Base-by-base conservation (phyloP, 306 rosid species). In the Astragalus glycyphyllos region DNA sequence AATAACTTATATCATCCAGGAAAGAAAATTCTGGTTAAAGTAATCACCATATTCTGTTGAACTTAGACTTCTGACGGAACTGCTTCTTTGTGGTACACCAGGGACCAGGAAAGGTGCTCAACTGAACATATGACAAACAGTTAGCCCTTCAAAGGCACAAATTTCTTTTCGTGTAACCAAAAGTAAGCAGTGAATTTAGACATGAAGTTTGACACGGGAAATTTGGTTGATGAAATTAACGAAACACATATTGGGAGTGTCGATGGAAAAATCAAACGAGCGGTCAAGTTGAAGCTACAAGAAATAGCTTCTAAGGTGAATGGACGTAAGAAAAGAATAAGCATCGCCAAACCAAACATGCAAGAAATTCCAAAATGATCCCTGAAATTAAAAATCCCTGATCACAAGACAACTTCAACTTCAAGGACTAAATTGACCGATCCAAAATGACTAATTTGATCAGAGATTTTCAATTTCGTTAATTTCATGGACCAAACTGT, bases 81-180 rank as follows among this genome's bases (percentile, higher is more conserved):
- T 84, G 92, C 80, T 85, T 90, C 83, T 82, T 94, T 35, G 81
- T 87, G 32, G 82, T 7, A 73, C 98, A 90, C 98, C 96, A 90
- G 15, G 83, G 75, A 49, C 86, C 79, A 9, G 92, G 96, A 81
- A 90, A 94, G 47, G 96, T 89, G 84, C 98, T 94, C 75, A 87
- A 64, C 98, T 94, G 87, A 46, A 72, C 46, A 70, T 40, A 75
- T 29, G 46, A 60, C 17, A 51, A 50, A 68, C 65, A 51, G 41
- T 74, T 34, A 72, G 70, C 53, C 42, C 34, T 60, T 37, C 65
- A 56, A 11, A 48, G 3, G 47, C 47, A 35, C 65, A 38, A 10
- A 58, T 17, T 3, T 50, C 45, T 41, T 20, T 51, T 61, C 12
- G 48, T 32, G 61, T 32, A 32, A 35, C 37, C 16, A 29, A 65